These are phyloP conservation scores for Mucor lusitanicus DNA, from an alignment of 371 early-diverging fungal genomes.

Conservation along the genomic window DNA sequence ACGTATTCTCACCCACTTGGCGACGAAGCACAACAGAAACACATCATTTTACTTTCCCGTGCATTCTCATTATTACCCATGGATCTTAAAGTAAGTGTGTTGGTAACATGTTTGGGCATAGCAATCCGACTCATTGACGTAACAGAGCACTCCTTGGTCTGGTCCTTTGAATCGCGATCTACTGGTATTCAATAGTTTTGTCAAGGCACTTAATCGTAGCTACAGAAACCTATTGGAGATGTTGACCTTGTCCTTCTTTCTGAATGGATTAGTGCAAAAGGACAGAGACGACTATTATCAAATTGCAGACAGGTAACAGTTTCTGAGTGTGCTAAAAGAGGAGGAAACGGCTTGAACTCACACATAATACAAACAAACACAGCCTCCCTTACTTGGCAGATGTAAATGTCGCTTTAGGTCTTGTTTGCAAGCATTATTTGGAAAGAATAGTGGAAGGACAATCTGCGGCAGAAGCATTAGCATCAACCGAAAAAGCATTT, in stretches of 20 bases:
- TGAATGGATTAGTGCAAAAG: conserved; percentile 53
- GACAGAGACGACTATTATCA: conserved; percentile 55
- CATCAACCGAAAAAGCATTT: conserved; percentile 43
- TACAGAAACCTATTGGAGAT: conserved; percentile 68
- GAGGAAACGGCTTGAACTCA: neutral
- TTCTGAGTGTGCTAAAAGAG: neutral
- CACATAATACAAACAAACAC: neutral
- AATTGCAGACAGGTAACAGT: conserved; percentile 46
- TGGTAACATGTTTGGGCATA: neutral
- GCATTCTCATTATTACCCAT: conserved; percentile 58
- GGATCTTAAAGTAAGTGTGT: conserved; percentile 38
- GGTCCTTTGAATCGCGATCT: conserved; percentile 75
- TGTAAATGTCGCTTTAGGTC: conserved; percentile 55
- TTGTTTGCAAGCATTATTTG: conserved; percentile 52
- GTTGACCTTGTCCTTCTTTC: conserved; percentile 56
- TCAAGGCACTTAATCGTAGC: conserved; percentile 60
- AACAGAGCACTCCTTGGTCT: conserved; percentile 57
- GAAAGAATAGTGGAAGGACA: conserved; percentile 34
- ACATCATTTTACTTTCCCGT: conserved; percentile 50
- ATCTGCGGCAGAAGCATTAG: conserved; percentile 25
- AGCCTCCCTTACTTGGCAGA: conserved; percentile 59
- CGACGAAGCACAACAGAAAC: conserved; percentile 27
- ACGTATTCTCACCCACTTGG: conserved; percentile 49
- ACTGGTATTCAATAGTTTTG: conserved; percentile 73
- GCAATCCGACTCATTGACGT: neutral